Evolutionary conservation across 306 rosid species (phyloP).

Genomic region (Urtica urens): DNA sequence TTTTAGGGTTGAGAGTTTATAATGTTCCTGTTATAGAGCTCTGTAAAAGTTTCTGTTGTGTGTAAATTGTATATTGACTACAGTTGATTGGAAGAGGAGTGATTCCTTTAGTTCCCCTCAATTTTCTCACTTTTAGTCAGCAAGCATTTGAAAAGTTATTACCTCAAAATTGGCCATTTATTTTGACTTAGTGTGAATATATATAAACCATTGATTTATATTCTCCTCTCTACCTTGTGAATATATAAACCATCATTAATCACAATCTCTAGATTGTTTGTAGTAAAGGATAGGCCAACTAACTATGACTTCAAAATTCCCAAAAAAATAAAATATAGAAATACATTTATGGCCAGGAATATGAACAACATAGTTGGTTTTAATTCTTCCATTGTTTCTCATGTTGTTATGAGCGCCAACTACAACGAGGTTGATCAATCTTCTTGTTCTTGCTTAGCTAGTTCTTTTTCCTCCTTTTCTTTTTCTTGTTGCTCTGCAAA

Average conservation of each 20-base stretch:
- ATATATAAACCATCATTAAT: no score
- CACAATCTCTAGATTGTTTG: no score
- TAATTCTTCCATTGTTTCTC: no score
- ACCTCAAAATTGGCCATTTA: no score
- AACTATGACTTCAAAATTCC: no score
- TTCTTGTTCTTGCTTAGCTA: slow-evolving; percentile 42
- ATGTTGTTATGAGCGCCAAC: background rate
- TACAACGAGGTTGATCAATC: background rate
- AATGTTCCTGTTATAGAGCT: slow-evolving; percentile 27
- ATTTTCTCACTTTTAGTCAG: slow-evolving; percentile 14
- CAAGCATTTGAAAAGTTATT: background rate
- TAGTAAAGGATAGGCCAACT: no score
- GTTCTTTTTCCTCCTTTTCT: slow-evolving; percentile 48
- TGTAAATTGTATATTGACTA: slow-evolving; percentile 24
- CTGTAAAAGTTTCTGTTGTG: slow-evolving; percentile 20
- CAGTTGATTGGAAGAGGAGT: slow-evolving; percentile 8
- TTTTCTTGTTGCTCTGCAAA: slow-evolving; percentile 73
- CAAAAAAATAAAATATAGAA: no score
- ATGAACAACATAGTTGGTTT: no score
- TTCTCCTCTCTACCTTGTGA: no score
- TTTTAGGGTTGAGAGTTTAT: slow-evolving; percentile 4
- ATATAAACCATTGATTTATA: no score
- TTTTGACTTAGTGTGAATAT: no score
- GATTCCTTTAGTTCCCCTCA: slow-evolving; percentile 18
- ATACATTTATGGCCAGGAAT: no score